These are phyloP conservation scores for Earliella scabrosa DNA, from an alignment of 1,284 basidiomycete genomes.

Conservation along the genomic window DNA sequence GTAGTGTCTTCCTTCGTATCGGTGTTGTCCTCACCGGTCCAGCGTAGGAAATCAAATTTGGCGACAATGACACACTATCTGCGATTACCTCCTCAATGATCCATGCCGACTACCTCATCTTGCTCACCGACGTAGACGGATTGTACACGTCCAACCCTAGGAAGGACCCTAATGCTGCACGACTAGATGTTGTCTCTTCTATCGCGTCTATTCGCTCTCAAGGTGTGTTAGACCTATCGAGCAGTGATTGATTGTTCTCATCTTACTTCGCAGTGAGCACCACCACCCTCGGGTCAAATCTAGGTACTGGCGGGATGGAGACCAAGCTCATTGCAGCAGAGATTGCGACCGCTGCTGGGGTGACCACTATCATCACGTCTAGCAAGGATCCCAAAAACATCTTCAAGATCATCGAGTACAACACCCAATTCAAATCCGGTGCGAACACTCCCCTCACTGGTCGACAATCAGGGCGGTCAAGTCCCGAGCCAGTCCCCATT, in stretches of 20 bases:
- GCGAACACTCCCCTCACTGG: conserved; percentile 34
- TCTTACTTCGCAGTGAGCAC: conserved; percentile 79
- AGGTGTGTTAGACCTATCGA: conserved; percentile 50
- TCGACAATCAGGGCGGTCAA: conserved; percentile 41
- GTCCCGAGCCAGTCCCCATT: conserved; percentile 35
- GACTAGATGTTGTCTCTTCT: conserved; percentile 84
- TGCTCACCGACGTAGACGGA: conserved; percentile 97
- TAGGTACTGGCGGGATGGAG: conserved; percentile 99
- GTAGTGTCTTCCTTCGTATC: conserved; percentile 33
- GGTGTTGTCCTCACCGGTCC: not conserved
- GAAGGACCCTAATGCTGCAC: conserved; percentile 82
- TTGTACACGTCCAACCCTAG: conserved; percentile 96
- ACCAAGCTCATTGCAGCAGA: conserved; percentile 99
- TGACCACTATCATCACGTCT: conserved; percentile 91
- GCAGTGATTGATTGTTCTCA: not conserved
- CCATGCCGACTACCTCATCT: conserved; percentile 95
- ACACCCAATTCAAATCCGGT: conserved; percentile 47
- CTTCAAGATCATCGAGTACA: conserved; percentile 81
- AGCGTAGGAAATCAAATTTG: conserved; percentile 96
- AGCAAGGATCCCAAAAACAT: conserved; percentile 83
- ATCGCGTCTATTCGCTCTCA: conserved; percentile 81
- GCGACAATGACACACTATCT: conserved; percentile 98
- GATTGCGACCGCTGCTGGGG: conserved; percentile 94
- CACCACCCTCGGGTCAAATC: conserved; percentile 86
- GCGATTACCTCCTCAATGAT: conserved; percentile 98